phyloP scores from a whole-genome alignment of 2,329 filamentous ascomycete species.

The Stagonosporopsis rhizophila region DNA sequence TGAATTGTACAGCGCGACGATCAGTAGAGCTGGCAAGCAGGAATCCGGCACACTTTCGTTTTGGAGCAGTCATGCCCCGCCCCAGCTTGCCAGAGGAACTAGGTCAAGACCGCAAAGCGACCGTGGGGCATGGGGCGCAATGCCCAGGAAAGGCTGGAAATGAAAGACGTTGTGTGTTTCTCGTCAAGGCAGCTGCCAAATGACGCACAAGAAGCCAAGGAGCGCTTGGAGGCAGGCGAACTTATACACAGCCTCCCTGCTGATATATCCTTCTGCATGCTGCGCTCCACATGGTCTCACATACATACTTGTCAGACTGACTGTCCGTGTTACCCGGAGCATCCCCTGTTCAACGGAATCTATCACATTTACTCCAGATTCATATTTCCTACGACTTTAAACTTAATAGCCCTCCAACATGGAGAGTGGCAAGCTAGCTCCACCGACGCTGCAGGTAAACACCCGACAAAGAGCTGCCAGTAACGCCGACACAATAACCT shows the following conservation, averaged over 20 bases:
- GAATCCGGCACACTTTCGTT: background rate
- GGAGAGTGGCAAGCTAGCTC: constrained; percentile 36
- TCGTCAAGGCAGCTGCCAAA: background rate
- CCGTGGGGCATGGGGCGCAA: constrained; percentile 13
- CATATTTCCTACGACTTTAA: background rate
- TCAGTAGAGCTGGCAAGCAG: background rate
- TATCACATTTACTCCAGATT: constrained; percentile 6
- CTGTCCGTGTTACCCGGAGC: constrained; percentile 1
- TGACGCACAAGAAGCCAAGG: constrained; percentile 17
- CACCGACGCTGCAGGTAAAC: constrained; percentile 36
- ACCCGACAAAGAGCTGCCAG: constrained; percentile 35
- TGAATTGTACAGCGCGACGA: background rate
- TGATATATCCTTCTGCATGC: background rate
- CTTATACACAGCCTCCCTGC: constrained; percentile 17
- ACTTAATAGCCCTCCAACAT: constrained; percentile 13
- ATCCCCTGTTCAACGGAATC: constrained; percentile 1
- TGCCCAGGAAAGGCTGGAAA: constrained; percentile 9
- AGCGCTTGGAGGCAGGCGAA: constrained; percentile 11
- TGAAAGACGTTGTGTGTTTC: background rate
- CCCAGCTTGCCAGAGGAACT: background rate
- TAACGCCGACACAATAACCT: constrained; percentile 36
- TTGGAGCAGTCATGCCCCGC: background rate
- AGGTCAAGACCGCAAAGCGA: background rate
- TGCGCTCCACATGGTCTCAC: background rate
- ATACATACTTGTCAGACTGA: background rate